phyloP scores from a whole-genome alignment of 2,329 filamentous ascomycete species.

The Ceratocystis lukuohia region DNA sequence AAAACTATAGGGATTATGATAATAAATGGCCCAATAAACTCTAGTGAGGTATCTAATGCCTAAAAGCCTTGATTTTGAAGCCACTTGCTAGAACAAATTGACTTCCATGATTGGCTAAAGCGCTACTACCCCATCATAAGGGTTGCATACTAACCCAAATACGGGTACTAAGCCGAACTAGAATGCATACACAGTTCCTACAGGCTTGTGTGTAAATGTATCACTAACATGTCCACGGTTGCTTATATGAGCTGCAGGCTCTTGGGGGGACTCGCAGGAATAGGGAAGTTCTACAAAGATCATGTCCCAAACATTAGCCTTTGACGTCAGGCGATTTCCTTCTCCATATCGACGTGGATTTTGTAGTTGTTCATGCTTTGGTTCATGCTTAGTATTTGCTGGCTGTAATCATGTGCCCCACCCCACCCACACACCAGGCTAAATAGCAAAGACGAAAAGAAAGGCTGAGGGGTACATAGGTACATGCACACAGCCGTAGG shows the following conservation, averaged over 20 bases:
- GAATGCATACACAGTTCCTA: background rate
- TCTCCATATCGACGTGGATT: background rate
- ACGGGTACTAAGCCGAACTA: background rate
- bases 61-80: background rate
- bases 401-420: background rate
- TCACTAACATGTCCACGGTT: background rate
- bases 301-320: background rate
- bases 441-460: background rate
- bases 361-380: background rate
- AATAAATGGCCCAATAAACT: background rate
- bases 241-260: background rate
- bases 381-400: background rate
- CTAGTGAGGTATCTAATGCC: background rate
- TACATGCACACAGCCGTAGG: background rate
- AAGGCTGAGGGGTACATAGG: background rate
- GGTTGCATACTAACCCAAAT: background rate
- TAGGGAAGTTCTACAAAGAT: background rate
- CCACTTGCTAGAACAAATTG: background rate
- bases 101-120: background rate
- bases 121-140: background rate
- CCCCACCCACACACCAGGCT: background rate
- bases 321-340: background rate
- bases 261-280: background rate
- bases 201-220: too few species aligned
- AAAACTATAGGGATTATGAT: slow-evolving; percentile 11